These are phyloP conservation scores for Tephrocybe sp. DNA, from an alignment of 768 basidiomycete genomes.

Conservation along the genomic window DNA sequence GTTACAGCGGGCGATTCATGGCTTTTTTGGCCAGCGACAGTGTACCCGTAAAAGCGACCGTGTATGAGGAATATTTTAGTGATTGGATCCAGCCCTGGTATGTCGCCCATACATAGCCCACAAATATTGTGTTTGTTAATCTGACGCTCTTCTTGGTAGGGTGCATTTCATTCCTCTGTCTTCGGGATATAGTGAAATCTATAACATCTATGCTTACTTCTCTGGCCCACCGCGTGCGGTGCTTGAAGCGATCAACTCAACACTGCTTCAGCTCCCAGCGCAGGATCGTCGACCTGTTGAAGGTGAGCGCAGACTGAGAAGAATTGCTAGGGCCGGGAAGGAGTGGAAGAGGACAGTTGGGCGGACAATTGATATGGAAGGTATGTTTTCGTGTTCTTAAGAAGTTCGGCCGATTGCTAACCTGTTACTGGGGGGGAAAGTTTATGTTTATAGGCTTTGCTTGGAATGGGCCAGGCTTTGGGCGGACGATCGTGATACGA, in stretches of 20 bases:
- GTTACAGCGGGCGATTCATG: slow-evolving; percentile 90
- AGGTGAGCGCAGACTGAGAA: slow-evolving; percentile 68
- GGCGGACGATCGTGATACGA: slow-evolving; percentile 80
- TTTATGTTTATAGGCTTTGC: slow-evolving; percentile 83
- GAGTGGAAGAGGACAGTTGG: slow-evolving; percentile 88
- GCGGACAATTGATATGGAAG: slow-evolving; percentile 88
- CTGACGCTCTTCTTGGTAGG: slow-evolving; percentile 57
- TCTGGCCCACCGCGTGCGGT: slow-evolving; percentile 73
- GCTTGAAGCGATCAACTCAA: slow-evolving; percentile 44
- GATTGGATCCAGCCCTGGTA: slow-evolving; percentile 91
- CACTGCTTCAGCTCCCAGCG: slow-evolving; percentile 28
- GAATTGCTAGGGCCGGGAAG: slow-evolving; percentile 90
- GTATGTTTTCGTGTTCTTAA: slow-evolving; percentile 38
- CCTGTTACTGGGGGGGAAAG: slow-evolving; percentile 33
- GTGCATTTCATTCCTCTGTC: slow-evolving; percentile 95
- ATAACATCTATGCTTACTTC: slow-evolving; percentile 93
- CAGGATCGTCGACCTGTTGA: slow-evolving; percentile 38
- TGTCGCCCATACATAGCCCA: too few relatives aligned
- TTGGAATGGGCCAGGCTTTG: slow-evolving; percentile 86
- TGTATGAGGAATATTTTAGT: slow-evolving; percentile 87
- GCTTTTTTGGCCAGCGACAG: slow-evolving; percentile 84
- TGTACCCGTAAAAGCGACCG: slow-evolving; percentile 85
- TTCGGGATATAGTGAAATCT: slow-evolving; percentile 83
- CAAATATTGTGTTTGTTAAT: too few relatives aligned
- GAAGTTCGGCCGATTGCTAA: neutral